phyloP scores from a whole-genome alignment of 352 stramenopile species.

The Phytophthora constricta region DNA sequence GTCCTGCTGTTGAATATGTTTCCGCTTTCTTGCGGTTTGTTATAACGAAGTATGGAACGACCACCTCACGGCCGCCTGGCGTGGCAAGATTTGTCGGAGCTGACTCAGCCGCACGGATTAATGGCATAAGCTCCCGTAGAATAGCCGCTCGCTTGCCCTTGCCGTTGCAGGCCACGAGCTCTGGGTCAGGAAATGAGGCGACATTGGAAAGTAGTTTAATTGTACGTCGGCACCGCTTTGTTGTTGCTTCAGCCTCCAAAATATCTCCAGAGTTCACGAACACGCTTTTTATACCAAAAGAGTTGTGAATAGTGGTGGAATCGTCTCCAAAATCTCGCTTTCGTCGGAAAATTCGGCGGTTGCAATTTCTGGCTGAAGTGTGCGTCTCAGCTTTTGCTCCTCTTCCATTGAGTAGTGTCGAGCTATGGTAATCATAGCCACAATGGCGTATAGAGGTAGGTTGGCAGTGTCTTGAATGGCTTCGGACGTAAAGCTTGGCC shows the following conservation, averaged over 20 bases:
- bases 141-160: conserved; percentile 30
- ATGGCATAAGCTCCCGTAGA: conserved; percentile 27
- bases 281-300: conserved; percentile 24
- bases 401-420: conserved; percentile 40
- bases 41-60: conserved; percentile 18
- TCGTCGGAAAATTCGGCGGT: conserved; percentile 26
- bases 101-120: conserved; percentile 30
- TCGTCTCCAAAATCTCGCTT: conserved; percentile 39
- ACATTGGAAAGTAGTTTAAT: conserved; percentile 55
- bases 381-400: conserved; percentile 14
- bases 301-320: conserved; percentile 51
- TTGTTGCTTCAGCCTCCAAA: conserved; percentile 6
- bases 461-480: conserved; percentile 43
- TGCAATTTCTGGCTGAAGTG: conserved; percentile 6
- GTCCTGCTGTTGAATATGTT: background rate
- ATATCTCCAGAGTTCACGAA: background rate
- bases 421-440: conserved; percentile 42
- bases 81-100: background rate
- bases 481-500: conserved; percentile 15
- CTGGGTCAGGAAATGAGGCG: conserved; percentile 51
- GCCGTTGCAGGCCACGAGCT: conserved; percentile 10
- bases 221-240: conserved; percentile 45
- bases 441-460: conserved; percentile 54
- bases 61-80: conserved; percentile 10
- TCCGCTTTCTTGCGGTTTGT: conserved; percentile 6